Percentiles rank a stretch among this genome's conserved stretches.
These are phyloP conservation scores for Sonneratia alba DNA, from an alignment of 345 rosid species.

Conservation along the genomic window DNA sequence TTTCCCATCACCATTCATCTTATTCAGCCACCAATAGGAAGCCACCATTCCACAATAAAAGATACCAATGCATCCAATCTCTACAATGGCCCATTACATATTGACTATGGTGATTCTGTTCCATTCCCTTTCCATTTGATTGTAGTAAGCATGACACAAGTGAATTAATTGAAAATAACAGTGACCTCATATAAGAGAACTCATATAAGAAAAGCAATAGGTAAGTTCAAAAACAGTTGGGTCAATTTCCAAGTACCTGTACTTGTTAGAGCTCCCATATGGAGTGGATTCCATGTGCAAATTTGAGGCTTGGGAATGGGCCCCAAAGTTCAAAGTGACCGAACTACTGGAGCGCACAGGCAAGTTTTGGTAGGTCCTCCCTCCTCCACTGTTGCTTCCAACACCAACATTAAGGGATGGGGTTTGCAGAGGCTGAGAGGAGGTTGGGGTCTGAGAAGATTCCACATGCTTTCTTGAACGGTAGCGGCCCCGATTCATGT, in stretches of 20 bases:
- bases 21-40: neutral
- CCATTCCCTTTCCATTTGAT: neutral
- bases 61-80: neutral
- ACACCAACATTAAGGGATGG: conserved; percentile 11
- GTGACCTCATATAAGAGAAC: neutral
- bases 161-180: neutral
- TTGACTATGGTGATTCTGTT: neutral
- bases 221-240: neutral
- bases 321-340: conserved; percentile 15
- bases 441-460: conserved; percentile 20
- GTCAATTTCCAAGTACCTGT: conserved; percentile 6
- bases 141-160: neutral
- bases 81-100: neutral
- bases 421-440: conserved; percentile 26
- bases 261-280: conserved; percentile 15
- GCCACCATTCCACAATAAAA: neutral
- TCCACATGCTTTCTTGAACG: conserved; percentile 68
- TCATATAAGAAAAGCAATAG: neutral
- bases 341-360: conserved; percentile 16
- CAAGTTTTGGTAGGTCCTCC: conserved; percentile 15
- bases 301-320: conserved; percentile 8
- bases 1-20: neutral
- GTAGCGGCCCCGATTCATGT: conserved; percentile 42
- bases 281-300: conserved; percentile 14
- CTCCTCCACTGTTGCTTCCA: conserved; percentile 21